Base-by-base conservation (phyloP, 2,329 filamentous ascomycete species). In the Fonsecaea erecta region DNA sequence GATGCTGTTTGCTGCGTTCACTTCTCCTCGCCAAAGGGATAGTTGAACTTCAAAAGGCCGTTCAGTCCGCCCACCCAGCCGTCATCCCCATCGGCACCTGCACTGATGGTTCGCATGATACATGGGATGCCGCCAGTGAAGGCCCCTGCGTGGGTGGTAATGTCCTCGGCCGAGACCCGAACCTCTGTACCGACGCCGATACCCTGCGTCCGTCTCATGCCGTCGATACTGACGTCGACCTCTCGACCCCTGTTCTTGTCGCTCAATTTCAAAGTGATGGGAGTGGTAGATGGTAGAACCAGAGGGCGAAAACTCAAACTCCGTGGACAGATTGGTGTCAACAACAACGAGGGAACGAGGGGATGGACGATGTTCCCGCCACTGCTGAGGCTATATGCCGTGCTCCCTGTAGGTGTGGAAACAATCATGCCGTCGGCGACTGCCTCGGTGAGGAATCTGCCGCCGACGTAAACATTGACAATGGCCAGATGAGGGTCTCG, bases 31-130 rank as follows among this genome's bases (percentile, higher is more conserved):
- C 95, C 95, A 82, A 98, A 98, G 0, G 94, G 93, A 79, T 97
- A 92, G 77, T 99, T 99, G 76, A 98, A 99, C 80, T 99, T 99
- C 71, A 99, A 80, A 73, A 98, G 76, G 9, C 92, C 92, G 75
- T 97, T 99, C 74, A 99, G 78, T 0, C 95, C 94, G 0, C 94
- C 94, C 1, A 99, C 94, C 95, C 95, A 99, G 18, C 94, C 92
- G 77, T 98, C 94, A 73, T 97, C 92, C 26, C 83, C 82, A 72
- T 78, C 82, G 43, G 75, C 78, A 3, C 74, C 71, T 71, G 84
- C 81, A 71, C 82, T 72, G 71, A 79, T 69, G 53, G 84, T 85
- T 52, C 93, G 83, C 74, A 97, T 95, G 34, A 98, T 91, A 75
- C 93, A 96, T 2, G 95, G 95, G 14, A 98, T 93, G 11, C 94